Conservation (phyloP, 2,329 filamentous ascomycete genomes). For the Fusarium mundagurra region DNA sequence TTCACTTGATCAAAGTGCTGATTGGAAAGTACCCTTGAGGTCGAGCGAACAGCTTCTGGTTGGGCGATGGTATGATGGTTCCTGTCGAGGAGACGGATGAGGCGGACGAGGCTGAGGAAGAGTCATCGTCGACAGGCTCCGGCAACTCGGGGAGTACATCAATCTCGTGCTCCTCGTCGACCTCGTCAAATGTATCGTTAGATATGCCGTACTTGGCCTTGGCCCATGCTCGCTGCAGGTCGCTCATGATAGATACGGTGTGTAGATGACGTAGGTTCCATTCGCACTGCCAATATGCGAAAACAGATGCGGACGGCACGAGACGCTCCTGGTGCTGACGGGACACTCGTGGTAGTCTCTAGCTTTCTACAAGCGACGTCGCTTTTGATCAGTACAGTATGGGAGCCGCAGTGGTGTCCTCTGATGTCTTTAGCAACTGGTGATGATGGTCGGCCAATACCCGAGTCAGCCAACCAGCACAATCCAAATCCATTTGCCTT, state of each 20-base stretch:
- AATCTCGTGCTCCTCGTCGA: constrained; percentile 61
- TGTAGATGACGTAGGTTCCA: constrained; percentile 30
- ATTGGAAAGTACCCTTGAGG: constrained; percentile 66
- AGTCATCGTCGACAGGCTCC: constrained; percentile 67
- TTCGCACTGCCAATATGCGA: constrained; percentile 18
- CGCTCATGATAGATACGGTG: constrained; percentile 70
- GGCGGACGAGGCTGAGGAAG: constrained; percentile 77
- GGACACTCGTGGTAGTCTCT: constrained; percentile 7
- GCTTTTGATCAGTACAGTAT: constrained; percentile 9
- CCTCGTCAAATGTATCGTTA: constrained; percentile 60
- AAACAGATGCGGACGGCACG: not conserved
- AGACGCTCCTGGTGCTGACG: constrained; percentile 7
- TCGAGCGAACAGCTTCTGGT: constrained; percentile 77
- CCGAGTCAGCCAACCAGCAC: constrained; percentile 24
- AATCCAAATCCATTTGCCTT: constrained; percentile 10
- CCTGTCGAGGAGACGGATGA: constrained; percentile 92
- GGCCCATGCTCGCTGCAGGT: constrained; percentile 81
- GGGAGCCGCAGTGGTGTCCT: not conserved
- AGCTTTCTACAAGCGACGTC: not conserved
- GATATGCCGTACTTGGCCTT: constrained; percentile 76
- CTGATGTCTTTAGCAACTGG: constrained; percentile 21
- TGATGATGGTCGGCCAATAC: constrained; percentile 28
- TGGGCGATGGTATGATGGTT: constrained; percentile 84
- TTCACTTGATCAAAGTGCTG: constrained; percentile 6
- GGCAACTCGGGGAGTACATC: constrained; percentile 59